These are phyloP conservation scores for Dactylellina sp. DNA, from an alignment of 2,329 filamentous ascomycete genomes.

Conservation along the genomic window DNA sequence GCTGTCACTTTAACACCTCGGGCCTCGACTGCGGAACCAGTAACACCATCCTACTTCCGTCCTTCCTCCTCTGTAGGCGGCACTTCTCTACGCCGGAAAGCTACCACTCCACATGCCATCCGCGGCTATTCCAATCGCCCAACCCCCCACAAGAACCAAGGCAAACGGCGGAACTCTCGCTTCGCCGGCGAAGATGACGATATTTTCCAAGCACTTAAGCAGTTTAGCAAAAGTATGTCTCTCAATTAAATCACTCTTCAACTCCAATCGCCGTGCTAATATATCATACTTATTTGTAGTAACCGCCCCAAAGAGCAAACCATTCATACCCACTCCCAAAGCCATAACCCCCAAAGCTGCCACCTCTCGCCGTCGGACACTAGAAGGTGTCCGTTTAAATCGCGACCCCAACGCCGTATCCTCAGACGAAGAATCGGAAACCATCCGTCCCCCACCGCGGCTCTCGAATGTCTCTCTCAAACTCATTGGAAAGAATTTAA, in stretches of 20 bases:
- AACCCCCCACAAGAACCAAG: constrained; percentile 50
- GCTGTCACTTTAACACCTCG: constrained; percentile 30
- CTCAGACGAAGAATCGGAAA: constrained; percentile 23
- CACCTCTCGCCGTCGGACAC: constrained; percentile 33
- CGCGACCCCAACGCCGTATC: constrained; percentile 45
- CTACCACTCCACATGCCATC: constrained; percentile 45
- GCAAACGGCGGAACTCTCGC: constrained; percentile 50
- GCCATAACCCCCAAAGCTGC: constrained; percentile 41
- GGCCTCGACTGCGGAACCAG: constrained; percentile 48
- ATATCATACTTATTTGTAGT: constrained; percentile 18
- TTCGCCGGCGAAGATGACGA: constrained; percentile 51
- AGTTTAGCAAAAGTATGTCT: constrained; percentile 51
- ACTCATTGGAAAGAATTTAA: constrained; percentile 46
- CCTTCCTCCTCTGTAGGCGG: constrained; percentile 20
- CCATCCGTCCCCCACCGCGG: constrained; percentile 22
- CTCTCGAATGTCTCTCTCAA: constrained; percentile 27
- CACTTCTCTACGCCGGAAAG: constrained; percentile 34
- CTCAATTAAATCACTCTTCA: neutral
- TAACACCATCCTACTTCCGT: constrained; percentile 35
- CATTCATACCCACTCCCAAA: constrained; percentile 49
- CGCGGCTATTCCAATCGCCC: constrained; percentile 41
- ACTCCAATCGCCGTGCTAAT: neutral
- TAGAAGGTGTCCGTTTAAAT: constrained; percentile 34
- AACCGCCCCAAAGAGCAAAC: constrained; percentile 44
- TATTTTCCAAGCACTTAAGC: constrained; percentile 45